A percentile compares a stretch with the other conserved stretches of the same genome.
phyloP scores from a whole-genome alignment of 805 yeast genomes.

The Candida khao-thaluensis region DNA sequence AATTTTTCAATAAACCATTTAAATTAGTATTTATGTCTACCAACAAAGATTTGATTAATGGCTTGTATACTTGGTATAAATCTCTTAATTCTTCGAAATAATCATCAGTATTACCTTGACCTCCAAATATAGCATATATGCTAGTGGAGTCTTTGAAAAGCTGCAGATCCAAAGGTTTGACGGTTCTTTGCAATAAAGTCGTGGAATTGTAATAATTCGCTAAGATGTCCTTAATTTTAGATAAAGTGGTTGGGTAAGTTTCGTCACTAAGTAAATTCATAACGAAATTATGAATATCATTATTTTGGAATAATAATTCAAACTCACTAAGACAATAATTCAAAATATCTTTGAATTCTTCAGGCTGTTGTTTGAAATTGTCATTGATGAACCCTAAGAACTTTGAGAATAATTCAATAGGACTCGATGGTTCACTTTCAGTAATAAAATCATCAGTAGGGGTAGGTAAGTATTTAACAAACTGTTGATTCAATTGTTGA shows the following conservation, averaged over 20 bases:
- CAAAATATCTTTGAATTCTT: slow-evolving; percentile 66
- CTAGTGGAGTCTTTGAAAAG: slow-evolving; percentile 43
- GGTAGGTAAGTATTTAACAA: slow-evolving; percentile 70
- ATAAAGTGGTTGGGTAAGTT: slow-evolving; percentile 62
- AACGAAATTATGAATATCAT: slow-evolving; percentile 87
- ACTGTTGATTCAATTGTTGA: slow-evolving; percentile 86
- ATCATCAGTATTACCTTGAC: slow-evolving; percentile 98
- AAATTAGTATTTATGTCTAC: slow-evolving; percentile 67
- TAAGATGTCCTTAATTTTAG: slow-evolving; percentile 71
- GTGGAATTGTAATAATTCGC: slow-evolving; percentile 65
- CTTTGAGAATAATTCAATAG: slow-evolving; percentile 79
- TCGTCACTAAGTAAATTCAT: slow-evolving; percentile 54
- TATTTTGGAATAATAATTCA: slow-evolving; percentile 66
- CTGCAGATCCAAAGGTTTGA: slow-evolving; percentile 37
- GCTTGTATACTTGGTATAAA: slow-evolving; percentile 71
- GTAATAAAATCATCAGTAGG: slow-evolving; percentile 82
- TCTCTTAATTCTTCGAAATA: slow-evolving; percentile 95
- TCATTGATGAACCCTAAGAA: slow-evolving; percentile 68
- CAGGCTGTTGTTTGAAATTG: background rate
- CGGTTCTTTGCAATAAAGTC: slow-evolving; percentile 23
- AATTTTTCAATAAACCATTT: slow-evolving; percentile 63
- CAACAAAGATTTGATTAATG: slow-evolving; percentile 68
- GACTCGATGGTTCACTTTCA: slow-evolving; percentile 84
- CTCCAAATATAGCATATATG: slow-evolving; percentile 89
- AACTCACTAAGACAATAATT: slow-evolving; percentile 75